phyloP scores from a whole-genome alignment of 2,329 filamentous ascomycete genomes.

The Fusarium nisikadoi region DNA sequence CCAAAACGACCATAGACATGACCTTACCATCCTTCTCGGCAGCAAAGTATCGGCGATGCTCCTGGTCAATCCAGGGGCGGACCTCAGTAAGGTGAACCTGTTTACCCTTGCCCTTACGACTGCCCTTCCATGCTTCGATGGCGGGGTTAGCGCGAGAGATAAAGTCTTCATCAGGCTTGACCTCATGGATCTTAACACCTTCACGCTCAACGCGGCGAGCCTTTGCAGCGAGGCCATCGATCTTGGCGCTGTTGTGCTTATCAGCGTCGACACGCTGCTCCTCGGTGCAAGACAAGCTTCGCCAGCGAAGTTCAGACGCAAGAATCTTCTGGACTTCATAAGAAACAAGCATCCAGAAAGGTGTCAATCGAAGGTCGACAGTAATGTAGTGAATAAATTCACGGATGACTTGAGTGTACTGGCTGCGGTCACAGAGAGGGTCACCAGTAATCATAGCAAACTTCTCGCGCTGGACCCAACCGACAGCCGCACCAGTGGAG shows the following conservation, averaged over 20 bases:
- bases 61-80: conserved; percentile 84
- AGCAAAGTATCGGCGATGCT: conserved; percentile 87
- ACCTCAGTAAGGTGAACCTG: conserved; percentile 94
- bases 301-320: conserved; percentile 84
- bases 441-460: conserved; percentile 89
- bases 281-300: conserved; percentile 86
- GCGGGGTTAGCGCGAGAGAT: conserved; percentile 75
- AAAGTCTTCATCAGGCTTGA: conserved; percentile 76
- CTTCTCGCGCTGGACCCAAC: conserved; percentile 80
- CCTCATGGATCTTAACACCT: conserved; percentile 81
- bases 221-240: conserved; percentile 72
- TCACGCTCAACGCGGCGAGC: conserved; percentile 83
- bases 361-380: conserved; percentile 75
- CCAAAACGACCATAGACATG: conserved; percentile 81
- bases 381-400: conserved; percentile 81
- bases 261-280: conserved; percentile 89
- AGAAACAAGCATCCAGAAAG: conserved; percentile 90
- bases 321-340: conserved; percentile 82
- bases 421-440: conserved; percentile 82
- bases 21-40: conserved; percentile 80
- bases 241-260: conserved; percentile 61
- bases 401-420: conserved; percentile 78
- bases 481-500: conserved; percentile 83
- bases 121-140: conserved; percentile 81
- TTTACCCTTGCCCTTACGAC: conserved; percentile 79